Conservation (phyloP, 2,329 filamentous ascomycete species). For the Stachybotrys elegans region DNA sequence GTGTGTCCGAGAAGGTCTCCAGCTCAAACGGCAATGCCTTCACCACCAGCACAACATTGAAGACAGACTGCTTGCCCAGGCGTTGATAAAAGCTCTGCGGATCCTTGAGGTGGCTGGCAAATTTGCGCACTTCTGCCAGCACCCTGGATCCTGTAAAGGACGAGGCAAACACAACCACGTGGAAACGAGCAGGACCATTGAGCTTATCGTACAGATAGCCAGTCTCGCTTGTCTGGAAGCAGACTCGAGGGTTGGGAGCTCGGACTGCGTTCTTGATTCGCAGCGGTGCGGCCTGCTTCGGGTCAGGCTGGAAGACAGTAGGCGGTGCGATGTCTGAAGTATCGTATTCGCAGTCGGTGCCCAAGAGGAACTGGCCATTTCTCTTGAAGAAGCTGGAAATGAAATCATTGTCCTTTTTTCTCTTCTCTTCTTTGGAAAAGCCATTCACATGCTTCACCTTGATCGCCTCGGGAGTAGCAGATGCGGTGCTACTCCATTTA, state of each 20-base stretch:
- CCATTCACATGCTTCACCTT: background rate
- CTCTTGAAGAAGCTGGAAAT: slow-evolving; percentile 19
- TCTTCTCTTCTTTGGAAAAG: background rate
- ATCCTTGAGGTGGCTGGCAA: slow-evolving; percentile 9
- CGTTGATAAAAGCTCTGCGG: slow-evolving; percentile 18
- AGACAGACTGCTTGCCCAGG: slow-evolving; percentile 17
- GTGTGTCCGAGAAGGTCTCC: background rate
- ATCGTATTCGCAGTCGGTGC: slow-evolving; percentile 19
- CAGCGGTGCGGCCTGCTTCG: background rate
- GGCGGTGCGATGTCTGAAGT: slow-evolving; percentile 7
- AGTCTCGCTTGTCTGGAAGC: slow-evolving; percentile 14
- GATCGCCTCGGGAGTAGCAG: background rate
- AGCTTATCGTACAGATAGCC: slow-evolving; percentile 26
- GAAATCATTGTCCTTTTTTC: slow-evolving; percentile 7
- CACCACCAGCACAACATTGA: slow-evolving; percentile 22
- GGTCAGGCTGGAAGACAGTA: slow-evolving; percentile 3
- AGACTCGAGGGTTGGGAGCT: slow-evolving; percentile 23
- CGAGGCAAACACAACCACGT: slow-evolving; percentile 23
- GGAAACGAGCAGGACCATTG: slow-evolving; percentile 17
- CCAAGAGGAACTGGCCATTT: slow-evolving; percentile 20
- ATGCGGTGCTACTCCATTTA: background rate
- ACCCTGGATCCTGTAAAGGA: slow-evolving; percentile 13
- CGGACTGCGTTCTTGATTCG: slow-evolving; percentile 20
- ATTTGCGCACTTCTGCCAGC: slow-evolving; percentile 5
- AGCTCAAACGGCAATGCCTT: slow-evolving; percentile 20